Conservation (phyloP, 73 alveolate species). For the Paramecium biaurelia region DNA sequence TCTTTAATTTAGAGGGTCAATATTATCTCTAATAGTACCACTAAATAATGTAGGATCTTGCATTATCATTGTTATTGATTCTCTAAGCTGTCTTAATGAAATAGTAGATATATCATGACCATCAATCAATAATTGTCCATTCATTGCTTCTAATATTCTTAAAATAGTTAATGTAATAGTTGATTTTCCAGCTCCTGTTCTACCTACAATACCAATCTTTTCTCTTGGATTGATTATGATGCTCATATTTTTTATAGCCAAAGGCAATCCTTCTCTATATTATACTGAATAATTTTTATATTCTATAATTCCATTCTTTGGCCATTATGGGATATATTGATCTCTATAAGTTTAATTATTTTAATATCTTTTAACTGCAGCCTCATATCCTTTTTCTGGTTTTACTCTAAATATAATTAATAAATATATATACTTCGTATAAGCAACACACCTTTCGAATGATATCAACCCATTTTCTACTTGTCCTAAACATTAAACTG, state of each 20-base stretch:
- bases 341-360: not conserved
- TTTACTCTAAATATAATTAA: not conserved
- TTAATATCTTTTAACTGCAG: not conserved
- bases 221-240: conserved; percentile 70
- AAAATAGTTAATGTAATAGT: conserved; percentile 67
- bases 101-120: conserved; percentile 79
- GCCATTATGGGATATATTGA: conserved; percentile 71
- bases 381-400: not conserved
- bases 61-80: conserved; percentile 8
- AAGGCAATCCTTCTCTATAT: conserved; percentile 73
- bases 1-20: conserved; percentile 35
- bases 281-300: conserved; percentile 67
- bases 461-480: not conserved
- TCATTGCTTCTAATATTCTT: conserved; percentile 64
- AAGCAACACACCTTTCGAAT: conserved; percentile 21
- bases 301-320: conserved; percentile 67
- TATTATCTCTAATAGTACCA: conserved; percentile 35
- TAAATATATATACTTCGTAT: not conserved
- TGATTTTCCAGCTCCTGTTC: conserved; percentile 89
- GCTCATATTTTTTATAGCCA: conserved; percentile 68
- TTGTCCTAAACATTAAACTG: not conserved
- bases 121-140: conserved; percentile 75
- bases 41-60: conserved; percentile 4
- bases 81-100: conserved; percentile 72
- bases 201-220: conserved; percentile 82